Evolutionary conservation across 1,284 basidiomycete genomes (phyloP).

Genomic region (Cystodermella granulosa): DNA sequence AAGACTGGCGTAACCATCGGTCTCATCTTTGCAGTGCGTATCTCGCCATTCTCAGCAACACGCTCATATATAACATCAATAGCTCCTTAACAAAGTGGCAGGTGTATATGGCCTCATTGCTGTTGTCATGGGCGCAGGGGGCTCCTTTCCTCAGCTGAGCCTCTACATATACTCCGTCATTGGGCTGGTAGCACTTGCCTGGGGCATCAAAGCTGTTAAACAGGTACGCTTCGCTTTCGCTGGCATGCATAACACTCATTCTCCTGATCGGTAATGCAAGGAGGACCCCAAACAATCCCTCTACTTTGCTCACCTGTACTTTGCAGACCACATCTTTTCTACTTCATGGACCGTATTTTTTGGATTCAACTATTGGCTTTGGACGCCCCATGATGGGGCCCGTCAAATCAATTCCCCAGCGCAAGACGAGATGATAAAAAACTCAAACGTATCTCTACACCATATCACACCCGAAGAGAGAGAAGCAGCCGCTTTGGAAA

Average conservation of each 20-base stretch:
- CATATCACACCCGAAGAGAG: conserved; percentile 62
- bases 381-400: conserved; percentile 85
- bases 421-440: conserved; percentile 74
- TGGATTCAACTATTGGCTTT: conserved; percentile 83
- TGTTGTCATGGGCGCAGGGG: conserved; percentile 78
- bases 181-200: conserved; percentile 75
- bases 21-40: conserved; percentile 77
- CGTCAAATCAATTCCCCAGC: conserved; percentile 77
- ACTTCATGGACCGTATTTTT: conserved; percentile 91
- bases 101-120: conserved; percentile 95
- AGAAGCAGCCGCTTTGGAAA: conserved; percentile 63
- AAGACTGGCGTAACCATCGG: conserved; percentile 85
- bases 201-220: conserved; percentile 83
- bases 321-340: conserved; percentile 88
- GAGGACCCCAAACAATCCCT: conserved; percentile 81
- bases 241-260: conserved; percentile 2
- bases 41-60: background rate
- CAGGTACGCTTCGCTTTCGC: conserved; percentile 48
- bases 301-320: conserved; percentile 89
- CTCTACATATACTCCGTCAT: conserved; percentile 90
- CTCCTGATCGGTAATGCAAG: conserved; percentile 41
- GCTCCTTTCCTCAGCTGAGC: conserved; percentile 84
- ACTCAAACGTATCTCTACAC: conserved; percentile 46
- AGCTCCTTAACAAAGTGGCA: conserved; percentile 97
- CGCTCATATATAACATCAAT: conserved; percentile 9